These are phyloP conservation scores for Blastocystis sp. DNA, from an alignment of 352 stramenopile genomes.

Conservation along the genomic window DNA sequence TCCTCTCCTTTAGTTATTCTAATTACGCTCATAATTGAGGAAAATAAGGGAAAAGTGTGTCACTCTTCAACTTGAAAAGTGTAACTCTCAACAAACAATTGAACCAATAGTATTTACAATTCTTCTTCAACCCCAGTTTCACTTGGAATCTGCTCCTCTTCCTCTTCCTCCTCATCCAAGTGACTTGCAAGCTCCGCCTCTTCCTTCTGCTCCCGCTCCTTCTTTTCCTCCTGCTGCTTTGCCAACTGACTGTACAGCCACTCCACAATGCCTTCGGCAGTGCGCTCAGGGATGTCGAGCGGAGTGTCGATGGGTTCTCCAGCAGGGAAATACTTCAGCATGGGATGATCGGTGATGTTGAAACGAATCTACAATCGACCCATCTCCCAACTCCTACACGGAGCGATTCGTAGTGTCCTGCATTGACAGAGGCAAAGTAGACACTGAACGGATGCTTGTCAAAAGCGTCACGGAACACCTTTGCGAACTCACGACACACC, in stretches of 20 bases:
- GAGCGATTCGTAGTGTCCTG: constrained; percentile 1
- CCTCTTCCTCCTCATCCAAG: constrained; percentile 23
- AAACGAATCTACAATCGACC: neutral
- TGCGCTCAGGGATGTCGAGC: neutral
- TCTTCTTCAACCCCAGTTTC: neutral
- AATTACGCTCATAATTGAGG: neutral
- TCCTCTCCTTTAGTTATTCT: neutral
- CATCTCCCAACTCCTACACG: neutral
- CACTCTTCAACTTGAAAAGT: neutral
- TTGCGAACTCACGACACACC: constrained; percentile 20
- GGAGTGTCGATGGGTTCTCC: neutral
- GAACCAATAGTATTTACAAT: neutral
- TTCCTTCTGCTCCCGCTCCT: neutral
- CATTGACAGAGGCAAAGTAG: constrained; percentile 28
- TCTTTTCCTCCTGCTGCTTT: neutral
- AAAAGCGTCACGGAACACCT: constrained; percentile 44
- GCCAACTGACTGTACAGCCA: neutral
- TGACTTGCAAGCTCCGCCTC: neutral
- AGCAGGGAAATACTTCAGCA: constrained; percentile 26
- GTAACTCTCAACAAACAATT: neutral
- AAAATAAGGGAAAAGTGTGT: neutral
- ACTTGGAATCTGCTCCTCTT: neutral
- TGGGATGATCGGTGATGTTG: constrained; percentile 36
- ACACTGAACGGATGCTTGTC: constrained; percentile 10
- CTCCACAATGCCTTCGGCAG: constrained; percentile 33